A percentile compares a stretch with the other conserved stretches of the same genome.
Conservation (phyloP, 2,329 filamentous ascomycete species). For the Geosmithia flava region DNA sequence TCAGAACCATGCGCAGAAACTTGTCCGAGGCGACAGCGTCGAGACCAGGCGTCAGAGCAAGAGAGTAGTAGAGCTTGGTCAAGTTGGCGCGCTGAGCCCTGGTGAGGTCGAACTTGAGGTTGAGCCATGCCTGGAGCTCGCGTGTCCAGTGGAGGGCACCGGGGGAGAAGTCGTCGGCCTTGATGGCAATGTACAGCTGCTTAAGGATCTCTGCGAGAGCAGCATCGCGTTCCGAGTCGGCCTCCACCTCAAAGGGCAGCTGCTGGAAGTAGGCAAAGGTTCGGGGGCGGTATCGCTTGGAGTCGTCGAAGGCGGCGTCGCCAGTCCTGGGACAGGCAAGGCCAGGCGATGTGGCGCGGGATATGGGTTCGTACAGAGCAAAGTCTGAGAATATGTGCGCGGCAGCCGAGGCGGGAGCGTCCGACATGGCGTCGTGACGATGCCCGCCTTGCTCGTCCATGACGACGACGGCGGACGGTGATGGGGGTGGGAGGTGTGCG, state of each 20-base stretch:
- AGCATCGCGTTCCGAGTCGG: slow-evolving; percentile 61
- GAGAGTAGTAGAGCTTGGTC: slow-evolving; percentile 87
- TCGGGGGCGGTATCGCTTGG: slow-evolving; percentile 64
- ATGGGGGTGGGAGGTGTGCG: too few relatives aligned
- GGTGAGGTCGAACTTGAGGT: slow-evolving; percentile 93
- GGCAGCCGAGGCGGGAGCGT: slow-evolving; percentile 17
- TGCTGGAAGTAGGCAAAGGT: slow-evolving; percentile 90
- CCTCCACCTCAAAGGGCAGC: slow-evolving; percentile 80
- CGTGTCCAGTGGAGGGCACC: slow-evolving; percentile 95
- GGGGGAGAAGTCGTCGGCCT: slow-evolving; percentile 86
- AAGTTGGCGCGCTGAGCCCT: slow-evolving; percentile 72
- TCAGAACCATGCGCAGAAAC: slow-evolving; percentile 94
- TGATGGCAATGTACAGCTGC: slow-evolving; percentile 83
- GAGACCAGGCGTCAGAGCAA: slow-evolving; percentile 79
- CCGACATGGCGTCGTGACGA: slow-evolving; percentile 15
- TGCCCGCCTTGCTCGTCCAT: slow-evolving; percentile 27
- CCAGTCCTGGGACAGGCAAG: slow-evolving; percentile 32
- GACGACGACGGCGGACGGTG: slow-evolving; percentile 2
- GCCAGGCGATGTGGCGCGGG: slow-evolving; percentile 77
- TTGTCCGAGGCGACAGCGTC: slow-evolving; percentile 73
- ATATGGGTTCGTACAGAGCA: slow-evolving; percentile 53
- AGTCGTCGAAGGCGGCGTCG: slow-evolving; percentile 32
- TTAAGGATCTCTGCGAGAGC: slow-evolving; percentile 82
- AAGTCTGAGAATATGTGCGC: slow-evolving; percentile 23
- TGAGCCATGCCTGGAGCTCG: slow-evolving; percentile 89